Evolutionary conservation across 106 monocot species (phyloP).

Genomic region (Dendrobium officinale): DNA sequence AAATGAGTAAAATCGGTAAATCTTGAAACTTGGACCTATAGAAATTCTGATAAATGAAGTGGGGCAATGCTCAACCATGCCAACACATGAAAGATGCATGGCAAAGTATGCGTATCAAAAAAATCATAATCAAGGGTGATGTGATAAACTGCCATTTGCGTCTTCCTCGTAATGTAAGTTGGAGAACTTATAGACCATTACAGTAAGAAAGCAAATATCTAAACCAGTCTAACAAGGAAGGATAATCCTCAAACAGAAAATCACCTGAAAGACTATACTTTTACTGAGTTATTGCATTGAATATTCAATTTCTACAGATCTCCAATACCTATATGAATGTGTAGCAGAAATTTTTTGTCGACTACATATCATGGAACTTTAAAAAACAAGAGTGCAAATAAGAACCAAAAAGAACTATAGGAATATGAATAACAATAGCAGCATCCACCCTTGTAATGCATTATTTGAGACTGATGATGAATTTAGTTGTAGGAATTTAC

Average conservation of each 20-base stretch:
- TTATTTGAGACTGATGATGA: too few relatives aligned
- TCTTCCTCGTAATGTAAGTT: neutral
- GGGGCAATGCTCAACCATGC: neutral
- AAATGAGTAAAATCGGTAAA: neutral
- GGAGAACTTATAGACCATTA: neutral
- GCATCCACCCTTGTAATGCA: too few relatives aligned
- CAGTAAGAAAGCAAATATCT: neutral
- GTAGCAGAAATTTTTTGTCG: too few relatives aligned
- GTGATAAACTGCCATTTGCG: neutral
- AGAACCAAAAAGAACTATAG: neutral
- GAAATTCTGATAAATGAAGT: slow-evolving; percentile 1
- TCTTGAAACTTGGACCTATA: neutral
- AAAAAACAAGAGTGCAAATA: neutral
- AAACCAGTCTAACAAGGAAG: neutral
- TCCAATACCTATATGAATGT: neutral
- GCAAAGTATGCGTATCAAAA: neutral
- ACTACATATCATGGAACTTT: too few relatives aligned
- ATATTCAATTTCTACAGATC: neutral
- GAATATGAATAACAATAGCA: neutral
- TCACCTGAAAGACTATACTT: neutral
- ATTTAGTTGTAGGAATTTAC: too few relatives aligned
- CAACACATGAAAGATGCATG: neutral
- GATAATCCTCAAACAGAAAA: neutral
- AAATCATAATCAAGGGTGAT: neutral
- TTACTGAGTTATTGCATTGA: neutral